Evolutionary conservation across 1,139 yeast species (phyloP), one percentile per base, ranked within the genome.

Genomic region (Eremothecium cymbalariae): DNA sequence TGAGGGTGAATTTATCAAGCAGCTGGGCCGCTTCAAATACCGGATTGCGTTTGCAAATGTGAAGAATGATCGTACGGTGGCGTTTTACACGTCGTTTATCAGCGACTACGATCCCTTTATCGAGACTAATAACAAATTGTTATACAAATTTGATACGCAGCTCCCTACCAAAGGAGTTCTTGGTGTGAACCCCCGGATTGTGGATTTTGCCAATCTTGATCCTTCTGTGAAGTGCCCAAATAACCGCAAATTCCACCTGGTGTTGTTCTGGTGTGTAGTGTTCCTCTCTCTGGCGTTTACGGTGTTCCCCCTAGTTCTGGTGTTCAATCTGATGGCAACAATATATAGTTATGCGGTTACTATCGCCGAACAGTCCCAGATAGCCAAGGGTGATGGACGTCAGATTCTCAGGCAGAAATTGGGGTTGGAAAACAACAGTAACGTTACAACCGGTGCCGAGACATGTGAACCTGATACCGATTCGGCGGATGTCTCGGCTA

Each of bases 1-100:
- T 0, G 57, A 65, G 2, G 63, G 64, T 19, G 60, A 50, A 17
- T 88, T 67, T 53, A 61, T 60, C 37, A 59, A 67, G 35, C 94
- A 84, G 0, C 65, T 88, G 36, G 38, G 50, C 8, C 55, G 53
- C 40, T 86, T 88, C 53, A 59, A 74, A 43, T 67, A 70, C 40
- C 68, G 80, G 39, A 63, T 73, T 3, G 53, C 75, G 6, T 63
- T 84, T 43, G 84, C 95, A 6, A 88, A 88, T 56, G 70, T 81
- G 13, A 69, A 76, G 37, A 79, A 83, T 53, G 97, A 88, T 55
- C 65, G 78, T 31, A 67, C 77, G 0, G 80, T 74, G 2, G 75
- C 72, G 14, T 74, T 70, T 47, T 71, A 63, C 53, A 71, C 79
- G 0, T 57, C 76, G 0, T 72, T 58, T 43, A 65, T 74, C 30